Evolutionary conservation across 2,329 filamentous ascomycete species (phyloP).

Genomic region (Sporothrix brunneoviolacea): DNA sequence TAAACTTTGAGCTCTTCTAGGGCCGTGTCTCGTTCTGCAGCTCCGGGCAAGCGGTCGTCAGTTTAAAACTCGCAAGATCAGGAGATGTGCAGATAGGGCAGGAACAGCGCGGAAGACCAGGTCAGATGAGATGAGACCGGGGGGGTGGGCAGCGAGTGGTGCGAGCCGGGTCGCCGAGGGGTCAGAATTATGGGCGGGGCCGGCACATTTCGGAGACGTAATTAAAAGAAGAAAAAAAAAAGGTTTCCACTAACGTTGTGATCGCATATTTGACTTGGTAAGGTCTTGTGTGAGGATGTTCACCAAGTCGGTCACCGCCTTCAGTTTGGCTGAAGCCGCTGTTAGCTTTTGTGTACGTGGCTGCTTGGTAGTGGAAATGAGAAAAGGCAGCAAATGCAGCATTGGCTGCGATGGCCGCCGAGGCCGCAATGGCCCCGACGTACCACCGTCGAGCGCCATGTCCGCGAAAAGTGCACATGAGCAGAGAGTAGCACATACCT

Average conservation of each 20-base stretch:
- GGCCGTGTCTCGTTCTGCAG: slow-evolving; percentile 53
- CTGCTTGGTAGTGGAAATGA: background rate
- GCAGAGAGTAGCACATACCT: slow-evolving; percentile 28
- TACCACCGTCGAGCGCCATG: background rate
- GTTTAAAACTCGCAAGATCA: background rate
- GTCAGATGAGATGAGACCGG: background rate
- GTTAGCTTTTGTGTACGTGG: background rate
- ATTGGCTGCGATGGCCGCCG: too few species aligned
- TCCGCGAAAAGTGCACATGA: background rate
- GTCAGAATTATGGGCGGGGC: slow-evolving; percentile 7
- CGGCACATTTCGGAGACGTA: slow-evolving; percentile 5
- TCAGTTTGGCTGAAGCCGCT: slow-evolving; percentile 53
- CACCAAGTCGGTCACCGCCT: slow-evolving; percentile 60
- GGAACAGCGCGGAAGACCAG: background rate
- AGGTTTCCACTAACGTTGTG: slow-evolving; percentile 46
- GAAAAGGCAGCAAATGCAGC: slow-evolving; percentile 4
- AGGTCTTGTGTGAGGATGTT: slow-evolving; percentile 57
- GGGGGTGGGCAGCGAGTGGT: background rate
- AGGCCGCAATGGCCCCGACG: too few species aligned
- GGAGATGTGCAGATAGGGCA: background rate
- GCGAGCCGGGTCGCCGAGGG: slow-evolving; percentile 4
- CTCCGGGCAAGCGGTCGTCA: background rate
- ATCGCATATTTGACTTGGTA: slow-evolving; percentile 47
- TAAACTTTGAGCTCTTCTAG: slow-evolving; percentile 70
- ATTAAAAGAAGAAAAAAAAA: background rate